phyloP scores from a whole-genome alignment of 2,329 filamentous ascomycete species.

The Phialocephala sp. region DNA sequence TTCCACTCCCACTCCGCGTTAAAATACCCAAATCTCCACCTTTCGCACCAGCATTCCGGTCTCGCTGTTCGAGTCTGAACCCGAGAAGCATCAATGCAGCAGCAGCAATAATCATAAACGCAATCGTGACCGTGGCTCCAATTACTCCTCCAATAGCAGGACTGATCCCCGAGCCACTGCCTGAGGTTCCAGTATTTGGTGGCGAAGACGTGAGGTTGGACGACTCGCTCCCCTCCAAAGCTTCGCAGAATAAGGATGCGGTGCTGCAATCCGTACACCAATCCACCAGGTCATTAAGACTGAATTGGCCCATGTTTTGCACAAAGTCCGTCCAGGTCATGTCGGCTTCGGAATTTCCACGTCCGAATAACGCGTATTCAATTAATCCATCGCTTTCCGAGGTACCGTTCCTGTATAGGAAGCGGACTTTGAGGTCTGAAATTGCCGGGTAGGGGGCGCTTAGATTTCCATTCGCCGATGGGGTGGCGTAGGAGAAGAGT shows the following conservation, averaged over 20 bases:
- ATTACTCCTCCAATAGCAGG: conserved; percentile 40
- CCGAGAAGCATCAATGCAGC: conserved; percentile 33
- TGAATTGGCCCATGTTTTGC: conserved; percentile 33
- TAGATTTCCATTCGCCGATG: conserved; percentile 38
- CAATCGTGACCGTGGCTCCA: conserved; percentile 39
- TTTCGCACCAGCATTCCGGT: conserved; percentile 7
- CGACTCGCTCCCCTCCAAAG: conserved; percentile 15
- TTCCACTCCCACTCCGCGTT: conserved; percentile 24
- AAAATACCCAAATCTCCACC: conserved; percentile 25
- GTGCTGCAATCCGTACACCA: conserved; percentile 40
- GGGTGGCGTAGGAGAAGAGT: conserved; percentile 51
- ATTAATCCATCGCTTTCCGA: conserved; percentile 42
- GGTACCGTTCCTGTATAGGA: conserved; percentile 58
- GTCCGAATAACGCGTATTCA: conserved; percentile 42
- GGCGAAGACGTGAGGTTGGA: background rate
- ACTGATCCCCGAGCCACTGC: conserved; percentile 15
- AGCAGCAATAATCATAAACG: conserved; percentile 22
- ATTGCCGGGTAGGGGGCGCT: conserved; percentile 26
- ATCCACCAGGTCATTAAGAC: conserved; percentile 29
- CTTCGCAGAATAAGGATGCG: conserved; percentile 38
- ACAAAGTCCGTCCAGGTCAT: conserved; percentile 42
- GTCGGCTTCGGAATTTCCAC: conserved; percentile 35
- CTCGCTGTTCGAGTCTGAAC: conserved; percentile 33
- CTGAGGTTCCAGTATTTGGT: background rate
- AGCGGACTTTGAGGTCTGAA: conserved; percentile 56